Conservation (phyloP, 345 rosid genomes). For the Fremontodendron californicum region DNA sequence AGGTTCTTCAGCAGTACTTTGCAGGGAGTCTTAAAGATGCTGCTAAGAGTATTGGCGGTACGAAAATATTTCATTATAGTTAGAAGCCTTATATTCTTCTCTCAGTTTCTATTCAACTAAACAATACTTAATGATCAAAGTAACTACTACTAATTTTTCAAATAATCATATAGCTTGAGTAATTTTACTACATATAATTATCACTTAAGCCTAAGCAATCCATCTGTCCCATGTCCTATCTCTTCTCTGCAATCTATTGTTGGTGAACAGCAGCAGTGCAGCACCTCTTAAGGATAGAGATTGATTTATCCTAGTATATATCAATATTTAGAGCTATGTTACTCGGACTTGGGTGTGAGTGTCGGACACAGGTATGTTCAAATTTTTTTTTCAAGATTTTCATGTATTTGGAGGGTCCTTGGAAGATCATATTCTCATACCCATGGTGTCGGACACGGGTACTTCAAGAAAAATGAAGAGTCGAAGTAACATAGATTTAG, state of each 20-base stretch:
- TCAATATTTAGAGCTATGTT: background rate
- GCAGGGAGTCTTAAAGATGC: conserved; percentile 98
- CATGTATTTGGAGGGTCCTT: too few relatives aligned
- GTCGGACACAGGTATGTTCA: too few relatives aligned
- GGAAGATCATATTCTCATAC: too few relatives aligned
- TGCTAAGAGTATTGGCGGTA: conserved; percentile 94
- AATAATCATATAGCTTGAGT: background rate
- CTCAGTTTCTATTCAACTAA: background rate
- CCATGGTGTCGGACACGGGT: too few relatives aligned
- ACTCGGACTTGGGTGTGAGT: too few relatives aligned
- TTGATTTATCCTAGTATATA: background rate
- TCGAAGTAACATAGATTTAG: too few relatives aligned
- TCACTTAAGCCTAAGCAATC: background rate
- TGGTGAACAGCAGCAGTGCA: background rate
- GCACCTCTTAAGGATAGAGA: background rate
- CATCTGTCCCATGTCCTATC: background rate
- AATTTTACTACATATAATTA: background rate
- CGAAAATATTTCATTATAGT: conserved; percentile 26
- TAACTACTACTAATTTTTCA: background rate
- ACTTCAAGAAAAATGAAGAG: too few relatives aligned
- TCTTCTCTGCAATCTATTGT: background rate
- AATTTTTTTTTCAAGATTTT: too few relatives aligned
- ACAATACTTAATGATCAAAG: background rate
- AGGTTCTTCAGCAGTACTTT: conserved; percentile 77
- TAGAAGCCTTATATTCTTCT: conserved; percentile 14